Base-by-base conservation (phyloP, 2,329 filamentous ascomycete genomes). In the Aspergillus clavatus region DNA sequence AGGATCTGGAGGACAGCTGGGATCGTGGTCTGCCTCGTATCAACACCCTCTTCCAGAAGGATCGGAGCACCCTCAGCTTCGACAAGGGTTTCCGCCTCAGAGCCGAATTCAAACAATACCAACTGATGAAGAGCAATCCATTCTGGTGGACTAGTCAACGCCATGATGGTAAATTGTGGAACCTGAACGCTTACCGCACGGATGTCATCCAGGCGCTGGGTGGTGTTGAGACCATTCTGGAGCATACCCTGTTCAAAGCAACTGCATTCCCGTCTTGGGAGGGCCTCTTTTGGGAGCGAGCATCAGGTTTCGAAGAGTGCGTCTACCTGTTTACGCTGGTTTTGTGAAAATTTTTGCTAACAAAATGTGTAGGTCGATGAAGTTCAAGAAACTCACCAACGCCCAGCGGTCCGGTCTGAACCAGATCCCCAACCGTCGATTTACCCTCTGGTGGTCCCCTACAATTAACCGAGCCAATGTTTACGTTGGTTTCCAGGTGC, bases 71-170 rank as follows among this genome's bases (percentile, higher is more conserved):
- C 0, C 78, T 98, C 52, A 95, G 89, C 61, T 98, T 98, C 62
- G 93, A 98, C 74, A 98, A 98, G 72, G 93, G 93, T 43, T 98
- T 97, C 83, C 85, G 93, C 56, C 84, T 90, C 11, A 81, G 93
- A 43, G 89, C 91, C 8, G 93, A 98, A 67, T 98, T 98, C 76
- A 98, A 98, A 76, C 84, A 93, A 23, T 98, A 97, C 65, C 91
- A 97, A 67, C 77, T 97, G 49, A 97, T 98, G 91, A 96, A 95
- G 81, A 94, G 86, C 71, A 96, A 97, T 65, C 93, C 93, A 0
- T 97, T 97, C 77, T 96, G 90, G 89, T 98, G 93, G 93, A 98
- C 93, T 3, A 95, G 87, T 60, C 91, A 97, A 68, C 79, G 93
- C 29, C 94, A 98, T 61, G 93, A 98, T 60, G 93, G 93, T 63